phyloP scores from a whole-genome alignment of 768 basidiomycete genomes.

The Rhodotorula diobovata region DNA sequence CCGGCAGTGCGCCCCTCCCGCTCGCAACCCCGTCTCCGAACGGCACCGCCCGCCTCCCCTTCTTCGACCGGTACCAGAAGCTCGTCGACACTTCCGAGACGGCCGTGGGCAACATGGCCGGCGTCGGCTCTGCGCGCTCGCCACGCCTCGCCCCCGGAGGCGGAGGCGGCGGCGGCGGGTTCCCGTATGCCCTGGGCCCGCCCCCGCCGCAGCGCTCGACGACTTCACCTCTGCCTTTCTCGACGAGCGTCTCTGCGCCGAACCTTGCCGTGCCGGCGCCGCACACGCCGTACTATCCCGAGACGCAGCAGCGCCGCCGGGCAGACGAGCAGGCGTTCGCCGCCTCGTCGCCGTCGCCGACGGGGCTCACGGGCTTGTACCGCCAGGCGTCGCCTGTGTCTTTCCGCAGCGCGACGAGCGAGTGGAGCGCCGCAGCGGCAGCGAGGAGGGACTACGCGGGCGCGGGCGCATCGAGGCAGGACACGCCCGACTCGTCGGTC shows the following conservation, averaged over 20 bases:
- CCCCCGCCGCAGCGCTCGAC: background rate
- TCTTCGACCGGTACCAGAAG: slow-evolving; percentile 37
- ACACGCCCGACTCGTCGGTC: background rate
- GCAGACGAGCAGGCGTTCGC: too few species aligned
- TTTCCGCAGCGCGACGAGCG: background rate
- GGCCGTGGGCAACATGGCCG: slow-evolving; percentile 9
- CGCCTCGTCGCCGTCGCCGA: too few species aligned
- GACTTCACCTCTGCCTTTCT: background rate
- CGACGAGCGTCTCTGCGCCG: background rate
- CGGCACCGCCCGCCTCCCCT: slow-evolving; percentile 18
- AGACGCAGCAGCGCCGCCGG: background rate
- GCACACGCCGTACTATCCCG: background rate
- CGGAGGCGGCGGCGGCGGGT: background rate
- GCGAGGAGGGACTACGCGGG: background rate
- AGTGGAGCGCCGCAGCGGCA: background rate
- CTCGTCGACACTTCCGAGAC: background rate
- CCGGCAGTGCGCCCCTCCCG: slow-evolving; percentile 11
- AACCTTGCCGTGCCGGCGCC: background rate
- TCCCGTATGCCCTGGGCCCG: background rate
- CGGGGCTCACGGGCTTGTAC: background rate
- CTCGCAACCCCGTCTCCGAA: background rate
- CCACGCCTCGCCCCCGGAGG: background rate
- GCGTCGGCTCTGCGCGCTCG: background rate
- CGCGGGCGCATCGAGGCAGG: background rate
- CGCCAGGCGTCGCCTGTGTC: background rate